Base-by-base conservation (phyloP, 495 filamentous ascomycete genomes). In the Annulohypoxylon nitens region DNA sequence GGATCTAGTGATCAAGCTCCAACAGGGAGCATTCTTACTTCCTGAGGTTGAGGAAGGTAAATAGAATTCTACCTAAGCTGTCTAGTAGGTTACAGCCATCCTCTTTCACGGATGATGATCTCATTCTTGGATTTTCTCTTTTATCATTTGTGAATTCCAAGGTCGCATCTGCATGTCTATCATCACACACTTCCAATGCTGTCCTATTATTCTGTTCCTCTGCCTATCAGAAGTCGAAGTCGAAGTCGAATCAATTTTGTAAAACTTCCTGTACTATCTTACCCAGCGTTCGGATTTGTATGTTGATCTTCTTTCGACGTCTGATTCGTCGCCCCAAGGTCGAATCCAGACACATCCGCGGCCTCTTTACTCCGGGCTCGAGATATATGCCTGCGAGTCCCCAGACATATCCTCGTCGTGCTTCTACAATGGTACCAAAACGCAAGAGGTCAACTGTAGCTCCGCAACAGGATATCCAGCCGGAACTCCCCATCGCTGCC, bases 381-480 rank as follows among this genome's bases (percentile, higher is more conserved):
- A 47, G 34, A 48, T 51, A 67, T 71, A 75, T 71, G 71, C 23
- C 34, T 3, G 45, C 70, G 2, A n/a, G 16, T 51, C 20, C 14
- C 48, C 53, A 9, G 16, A 25, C 43, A 7, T 18, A 45, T 47
- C n/a, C 7, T 54, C 41, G 26, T 12, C 12, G 14, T 1, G 23
- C 33, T 26, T 14, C 25, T 0, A 41, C 23, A 1, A 79, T 77
- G 75, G 67, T 57, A 3, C 7, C 64, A 7, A 77, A 70, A 45
- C 66, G 75, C 16, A 74, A 74, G 43, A 77, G 67, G 53, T 70
- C 77, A 14, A 45, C 25, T 23, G 59, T 37, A 53, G 51, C 50
- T 33, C 58, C 47, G 1, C 60, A 60, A 2, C 39, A 69, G 12
- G 45, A 34, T 41, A 37, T 18, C 6, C 39, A 53, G 4, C 30